Conservation (phyloP, 352 stramenopile species). For the Pythium insidiosum region DNA sequence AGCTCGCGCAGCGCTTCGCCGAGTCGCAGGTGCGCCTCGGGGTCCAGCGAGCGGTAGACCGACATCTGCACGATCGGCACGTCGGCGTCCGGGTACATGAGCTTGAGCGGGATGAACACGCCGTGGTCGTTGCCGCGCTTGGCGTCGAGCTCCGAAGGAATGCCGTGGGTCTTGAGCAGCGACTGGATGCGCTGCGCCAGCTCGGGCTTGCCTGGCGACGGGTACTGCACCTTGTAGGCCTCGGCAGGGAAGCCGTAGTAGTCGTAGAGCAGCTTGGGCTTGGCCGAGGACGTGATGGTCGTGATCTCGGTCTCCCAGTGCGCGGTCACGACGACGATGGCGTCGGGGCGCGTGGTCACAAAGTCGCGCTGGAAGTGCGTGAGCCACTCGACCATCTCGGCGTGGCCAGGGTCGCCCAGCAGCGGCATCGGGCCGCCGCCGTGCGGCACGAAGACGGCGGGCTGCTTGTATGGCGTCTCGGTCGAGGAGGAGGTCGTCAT, state of each 20-base stretch:
- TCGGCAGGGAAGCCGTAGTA: slow-evolving; percentile 86
- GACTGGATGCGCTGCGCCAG: slow-evolving; percentile 63
- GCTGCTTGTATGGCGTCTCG: slow-evolving; percentile 10
- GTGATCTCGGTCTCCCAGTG: slow-evolving; percentile 66
- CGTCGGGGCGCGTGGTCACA: slow-evolving; percentile 26
- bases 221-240: slow-evolving; percentile 83
- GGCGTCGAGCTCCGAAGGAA: slow-evolving; percentile 37
- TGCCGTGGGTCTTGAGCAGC: slow-evolving; percentile 37
- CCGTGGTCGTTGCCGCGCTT: slow-evolving; percentile 87
- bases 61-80: slow-evolving; percentile 85
- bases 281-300: slow-evolving; percentile 33
- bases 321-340: slow-evolving; percentile 81
- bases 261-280: slow-evolving; percentile 78
- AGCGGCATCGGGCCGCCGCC: slow-evolving; percentile 54
- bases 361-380: slow-evolving; percentile 30
- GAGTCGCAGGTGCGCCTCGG: slow-evolving; percentile 50
- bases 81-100: slow-evolving; percentile 83
- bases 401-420: slow-evolving; percentile 31
- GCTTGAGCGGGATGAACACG: slow-evolving; percentile 87
- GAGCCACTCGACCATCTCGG: slow-evolving; percentile 30
- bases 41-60: slow-evolving; percentile 48
- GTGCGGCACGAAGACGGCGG: slow-evolving; percentile 24
- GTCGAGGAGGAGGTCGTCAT: neutral
- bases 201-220: slow-evolving; percentile 53
- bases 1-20: slow-evolving; percentile 52